Base-by-base conservation (phyloP, 129 eudicot species). In the Arctium minus region DNA sequence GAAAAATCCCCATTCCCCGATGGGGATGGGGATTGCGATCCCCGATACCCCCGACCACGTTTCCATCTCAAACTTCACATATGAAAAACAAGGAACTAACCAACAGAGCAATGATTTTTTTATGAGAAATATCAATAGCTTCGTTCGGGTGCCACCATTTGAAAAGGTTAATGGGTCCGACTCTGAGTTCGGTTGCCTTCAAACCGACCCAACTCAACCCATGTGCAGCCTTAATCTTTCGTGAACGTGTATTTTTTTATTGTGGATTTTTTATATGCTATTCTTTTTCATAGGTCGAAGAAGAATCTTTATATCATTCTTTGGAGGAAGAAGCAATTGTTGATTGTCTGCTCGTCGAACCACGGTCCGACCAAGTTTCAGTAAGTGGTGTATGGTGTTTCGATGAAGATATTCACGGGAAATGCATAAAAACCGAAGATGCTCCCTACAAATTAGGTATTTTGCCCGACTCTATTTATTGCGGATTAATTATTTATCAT, bases 261-360 rank as follows among this genome's bases (percentile, higher is more conserved):
- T 17, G 9, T 38, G 29, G 6, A 35, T 30, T 31, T 78, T 40
- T 15, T 32, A 37, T 87, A 27, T 44, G 81, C 15, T 13, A 37
- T 56, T 74, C 62, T n/a, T 46, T 84, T 67, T 73, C 27, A 78
- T 85, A 89, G 97, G 82, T 86, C 56, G 89, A 89, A 80, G 91
- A 89, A 82, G 90, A 86, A 72, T 80, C 85, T 71, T 78, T 83
- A 67, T 79, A 83, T 62, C 89, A 76, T 85, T 87, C 89, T 75
- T 82, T 86, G 76, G 97, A 85, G 81, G 91, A 87, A 86, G 97
- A 89, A 74, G 84, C 89, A 75, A 86, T 85, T 31, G 93, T 89
- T 85, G 92, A 82, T 17, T 80, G 86, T 86, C 83, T 92, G 48
- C 93, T 89, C 78, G 90, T 89, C 80, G 97, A 92, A 83, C 90